Percentiles rank a stretch among this genome's conserved stretches.
These are phyloP conservation scores for Chlamydomonas incerta DNA, from an alignment of 139 green algal species.

Conservation along the genomic window DNA sequence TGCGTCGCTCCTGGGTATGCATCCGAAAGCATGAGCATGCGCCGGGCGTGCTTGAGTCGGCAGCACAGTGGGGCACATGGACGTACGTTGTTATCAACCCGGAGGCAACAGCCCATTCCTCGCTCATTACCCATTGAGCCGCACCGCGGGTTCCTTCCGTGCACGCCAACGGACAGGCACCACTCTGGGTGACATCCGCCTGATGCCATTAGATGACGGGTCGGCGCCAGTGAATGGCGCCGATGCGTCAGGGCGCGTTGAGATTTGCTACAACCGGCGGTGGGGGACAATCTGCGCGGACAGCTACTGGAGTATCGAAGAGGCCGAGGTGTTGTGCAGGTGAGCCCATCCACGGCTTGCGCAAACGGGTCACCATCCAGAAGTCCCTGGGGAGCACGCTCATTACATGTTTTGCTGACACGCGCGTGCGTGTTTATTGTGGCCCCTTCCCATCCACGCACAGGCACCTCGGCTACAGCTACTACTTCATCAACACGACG, in stretches of 20 bases:
- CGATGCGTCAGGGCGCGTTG: background rate
- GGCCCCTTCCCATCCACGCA: background rate
- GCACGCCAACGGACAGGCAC: background rate
- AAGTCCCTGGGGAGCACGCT: no score
- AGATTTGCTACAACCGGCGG: slow-evolving; percentile 13
- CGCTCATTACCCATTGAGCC: no score
- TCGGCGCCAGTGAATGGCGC: background rate
- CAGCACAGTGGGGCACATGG: no score
- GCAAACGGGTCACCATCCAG: no score
- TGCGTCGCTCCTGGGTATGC: no score
- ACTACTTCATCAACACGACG: background rate
- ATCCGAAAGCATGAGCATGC: no score
- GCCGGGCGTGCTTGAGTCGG: no score
- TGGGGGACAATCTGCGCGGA: slow-evolving; percentile 15
- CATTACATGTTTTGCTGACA: background rate
- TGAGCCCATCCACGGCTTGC: background rate
- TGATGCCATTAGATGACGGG: background rate
- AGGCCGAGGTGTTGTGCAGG: slow-evolving; percentile 14
- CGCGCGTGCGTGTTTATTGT: background rate
- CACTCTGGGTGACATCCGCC: background rate
- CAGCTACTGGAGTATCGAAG: background rate
- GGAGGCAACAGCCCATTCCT: no score
- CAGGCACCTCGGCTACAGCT: slow-evolving; percentile 18
- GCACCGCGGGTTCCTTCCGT: no score
- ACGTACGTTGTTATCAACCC: no score